Evolutionary conservation across 2,329 filamentous ascomycete species (phyloP), one percentile per base, ranked within the genome.

Genomic region (Penicillium digitatum): DNA sequence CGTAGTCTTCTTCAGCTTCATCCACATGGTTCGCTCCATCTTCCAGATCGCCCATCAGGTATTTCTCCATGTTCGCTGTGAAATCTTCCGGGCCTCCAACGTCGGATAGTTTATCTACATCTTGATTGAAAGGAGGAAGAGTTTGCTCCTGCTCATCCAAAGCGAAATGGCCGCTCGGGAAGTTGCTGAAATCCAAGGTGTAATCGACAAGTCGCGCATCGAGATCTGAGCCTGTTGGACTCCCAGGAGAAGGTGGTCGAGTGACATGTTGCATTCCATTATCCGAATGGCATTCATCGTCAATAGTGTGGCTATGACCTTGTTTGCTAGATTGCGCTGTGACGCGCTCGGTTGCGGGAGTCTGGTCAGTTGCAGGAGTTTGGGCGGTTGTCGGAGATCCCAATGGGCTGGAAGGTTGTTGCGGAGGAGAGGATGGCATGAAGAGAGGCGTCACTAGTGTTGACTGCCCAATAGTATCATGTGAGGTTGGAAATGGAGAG

Each of bases 81-180:
- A 76, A 76, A 56, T 76, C 74, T 18, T 74, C 70, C 3, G 74
- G 74, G 0, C 74, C 74, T 8, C 71, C 73, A 24, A 72, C 67
- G 20, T 75, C 74, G 0, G 71, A 74, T 34, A 73, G 54, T 27
- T 67, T 61, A 14, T 73, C 72, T 22, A 62, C 61, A 26, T 68
- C 61, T 9, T 64, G 48, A 4, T 68, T 63, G 29, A 65, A 50
- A 10, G 66, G 69, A 3, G 64, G 65, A 11, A 71, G 46, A 16
- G 56, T 54, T 4, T 65, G 63, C 5, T 69, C 66, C 1, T 65
- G 56, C 10, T 56, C 61, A 14, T 55, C 62, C 9, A 68, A 56
- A 8, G 58, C 63, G 40, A 63, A 59, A 14, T 62, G 54, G 22
- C 62, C 62, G 32, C 68, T 69, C 2, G 70, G 66, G 18, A 76